Evolutionary conservation across 768 basidiomycete species (phyloP).

Genomic region (Cubamyces sp.): DNA sequence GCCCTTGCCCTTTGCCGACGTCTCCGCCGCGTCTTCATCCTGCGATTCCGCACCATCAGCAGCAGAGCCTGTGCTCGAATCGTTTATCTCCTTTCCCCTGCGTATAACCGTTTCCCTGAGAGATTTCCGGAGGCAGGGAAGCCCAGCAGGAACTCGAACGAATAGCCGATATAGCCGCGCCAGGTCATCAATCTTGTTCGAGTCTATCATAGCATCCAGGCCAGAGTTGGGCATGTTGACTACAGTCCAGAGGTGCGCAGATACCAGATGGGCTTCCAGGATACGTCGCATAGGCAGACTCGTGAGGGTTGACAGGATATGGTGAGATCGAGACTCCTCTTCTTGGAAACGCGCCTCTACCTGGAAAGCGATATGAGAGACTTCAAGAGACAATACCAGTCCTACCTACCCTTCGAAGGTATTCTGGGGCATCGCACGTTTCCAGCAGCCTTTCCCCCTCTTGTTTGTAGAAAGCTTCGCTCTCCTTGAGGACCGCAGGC

Average conservation of each 20-base stretch:
- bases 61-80: not conserved
- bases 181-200: slow-evolving; percentile 75
- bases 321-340: slow-evolving; percentile 82
- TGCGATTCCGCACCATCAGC: slow-evolving; percentile 37
- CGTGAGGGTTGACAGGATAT: slow-evolving; percentile 84
- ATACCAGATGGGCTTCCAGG: slow-evolving; percentile 76
- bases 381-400: not conserved
- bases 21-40: slow-evolving; percentile 38
- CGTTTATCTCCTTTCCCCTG: slow-evolving; percentile 81
- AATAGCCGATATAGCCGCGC: slow-evolving; percentile 80
- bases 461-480: slow-evolving; percentile 73
- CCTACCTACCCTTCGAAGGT: slow-evolving; percentile 69
- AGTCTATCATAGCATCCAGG: slow-evolving; percentile 84
- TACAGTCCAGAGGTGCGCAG: slow-evolving; percentile 73
- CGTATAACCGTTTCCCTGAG: slow-evolving; percentile 73
- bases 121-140: slow-evolving; percentile 62
- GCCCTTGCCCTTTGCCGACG: slow-evolving; percentile 51
- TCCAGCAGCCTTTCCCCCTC: slow-evolving; percentile 76
- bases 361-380: slow-evolving; percentile 44
- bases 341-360: slow-evolving; percentile 79
- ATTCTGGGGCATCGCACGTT: slow-evolving; percentile 80
- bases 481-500: slow-evolving; percentile 77
- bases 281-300: slow-evolving; percentile 69
- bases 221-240: slow-evolving; percentile 85
- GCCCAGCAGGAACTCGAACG: slow-evolving; percentile 65